Evolutionary conservation across 2,329 filamentous ascomycete genomes (phyloP), one percentile per base, ranked within the genome.

Genomic region (Pseudogymnoascus pannorum): DNA sequence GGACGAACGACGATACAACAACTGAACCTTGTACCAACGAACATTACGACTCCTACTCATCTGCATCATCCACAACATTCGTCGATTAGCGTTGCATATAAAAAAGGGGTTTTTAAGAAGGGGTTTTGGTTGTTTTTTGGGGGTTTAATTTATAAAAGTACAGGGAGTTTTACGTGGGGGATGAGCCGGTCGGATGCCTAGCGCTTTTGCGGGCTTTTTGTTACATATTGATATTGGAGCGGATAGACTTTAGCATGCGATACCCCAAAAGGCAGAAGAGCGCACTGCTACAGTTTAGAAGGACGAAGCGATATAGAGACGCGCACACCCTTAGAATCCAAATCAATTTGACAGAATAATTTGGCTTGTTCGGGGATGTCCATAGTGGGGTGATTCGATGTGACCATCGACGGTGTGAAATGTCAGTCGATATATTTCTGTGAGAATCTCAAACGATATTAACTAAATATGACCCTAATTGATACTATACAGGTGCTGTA

Each of bases 11-110:
- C 40, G 40, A 44, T 44, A 44, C 40, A 44, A 24, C 40, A 44
- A 44, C 40, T 20, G 20, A 44, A 44, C 20, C 51, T 31, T 57
- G 51, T 57, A 31, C 26, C 51, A 31, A 57, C 51, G 51, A 57
- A 57, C 31, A 57, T 57, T 33, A 57, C 51, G 51, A 51, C 11
- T n/a, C 31, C 26, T 22, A n/a, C 51, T n/a, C 26, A 44, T 24
- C 40, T 22, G 51, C 31, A 57, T 35, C 51, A 57, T 11, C 51
- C 26, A 31, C 51, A 31, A 31, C 51, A 31, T 57, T 57, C 51
- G 51, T 57, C 51, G 51, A 57, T 57, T 57, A 57, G 51, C 51
- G 51, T 33, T 57, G 51, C 51, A 57, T 57, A 44, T 44, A 44
- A 14, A 44, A 44, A 44, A 22, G 40, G 40, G 40, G 7, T 44